These are phyloP conservation scores for Setaria italica DNA, from an alignment of 202 grass and related monocot species.

Conservation along the genomic window DNA sequence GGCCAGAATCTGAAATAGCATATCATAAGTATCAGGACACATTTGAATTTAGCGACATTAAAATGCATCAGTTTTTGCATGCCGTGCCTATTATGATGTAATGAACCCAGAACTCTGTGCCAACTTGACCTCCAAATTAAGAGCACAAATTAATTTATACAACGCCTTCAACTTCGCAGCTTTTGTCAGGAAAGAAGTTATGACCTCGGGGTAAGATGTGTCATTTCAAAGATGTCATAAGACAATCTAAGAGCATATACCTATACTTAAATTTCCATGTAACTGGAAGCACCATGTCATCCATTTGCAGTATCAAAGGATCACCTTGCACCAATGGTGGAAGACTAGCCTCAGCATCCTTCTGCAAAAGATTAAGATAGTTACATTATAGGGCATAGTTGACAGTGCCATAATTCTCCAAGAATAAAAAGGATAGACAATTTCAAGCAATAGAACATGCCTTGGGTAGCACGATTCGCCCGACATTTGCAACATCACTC, in stretches of 20 bases:
- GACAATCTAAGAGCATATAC: conserved; percentile 50
- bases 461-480: conserved; percentile 95
- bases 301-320: conserved; percentile 74
- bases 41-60: neutral
- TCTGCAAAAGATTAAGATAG: conserved; percentile 52
- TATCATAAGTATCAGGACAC: conserved; percentile 9
- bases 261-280: conserved; percentile 96
- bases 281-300: conserved; percentile 72
- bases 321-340: conserved; percentile 80
- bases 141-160: conserved; percentile 1
- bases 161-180: conserved; percentile 10
- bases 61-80: conserved; percentile 29
- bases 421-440: conserved; percentile 7
- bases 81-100: neutral
- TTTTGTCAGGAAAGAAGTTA: conserved; percentile 35
- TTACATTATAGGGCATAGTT: conserved; percentile 29
- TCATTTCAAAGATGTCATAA: neutral
- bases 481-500: conserved; percentile 85
- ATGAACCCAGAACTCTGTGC: conserved; percentile 6
- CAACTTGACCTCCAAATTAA: conserved; percentile 11
- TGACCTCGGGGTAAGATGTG: conserved; percentile 5
- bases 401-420: conserved; percentile 14
- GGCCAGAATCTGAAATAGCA: conserved; percentile 79
- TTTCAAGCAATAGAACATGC: conserved; percentile 45
- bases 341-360: conserved; percentile 87